Percentiles rank a stretch among this genome's conserved stretches.
These are phyloP conservation scores for Sporothrix globosa DNA, from an alignment of 2,329 filamentous ascomycete genomes.

Conservation along the genomic window DNA sequence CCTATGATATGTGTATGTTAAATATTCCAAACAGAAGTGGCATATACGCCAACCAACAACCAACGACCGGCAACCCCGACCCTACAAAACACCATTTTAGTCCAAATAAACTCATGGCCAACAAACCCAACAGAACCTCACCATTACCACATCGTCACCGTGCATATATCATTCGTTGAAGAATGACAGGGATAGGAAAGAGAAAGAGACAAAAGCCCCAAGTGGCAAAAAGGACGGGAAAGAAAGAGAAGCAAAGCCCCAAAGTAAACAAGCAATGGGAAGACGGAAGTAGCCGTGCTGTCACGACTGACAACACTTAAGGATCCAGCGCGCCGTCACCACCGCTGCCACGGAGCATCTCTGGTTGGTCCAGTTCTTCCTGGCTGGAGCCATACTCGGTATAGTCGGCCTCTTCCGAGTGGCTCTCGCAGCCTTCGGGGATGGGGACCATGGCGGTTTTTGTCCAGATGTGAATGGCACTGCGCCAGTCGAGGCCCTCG, in stretches of 20 bases:
- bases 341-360: slow-evolving; percentile 27
- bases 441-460: slow-evolving; percentile 70
- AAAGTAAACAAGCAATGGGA: too few species aligned
- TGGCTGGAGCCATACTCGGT: slow-evolving; percentile 51
- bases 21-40: neutral
- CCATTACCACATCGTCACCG: neutral
- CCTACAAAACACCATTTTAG: slow-evolving; percentile 1
- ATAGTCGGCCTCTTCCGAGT: slow-evolving; percentile 56
- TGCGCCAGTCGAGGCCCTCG: slow-evolving; percentile 62
- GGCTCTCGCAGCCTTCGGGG: slow-evolving; percentile 63
- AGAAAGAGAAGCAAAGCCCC: neutral
- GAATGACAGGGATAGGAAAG: neutral
- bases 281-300: too few species aligned
- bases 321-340: slow-evolving; percentile 33
- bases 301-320: too few species aligned
- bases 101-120: neutral
- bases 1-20: neutral
- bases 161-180: neutral
- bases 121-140: neutral
- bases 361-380: slow-evolving; percentile 54
- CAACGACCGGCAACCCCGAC: neutral
- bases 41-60: neutral
- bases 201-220: neutral
- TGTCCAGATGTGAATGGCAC: slow-evolving; percentile 69
- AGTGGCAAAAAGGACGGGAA: too few species aligned